phyloP scores from a whole-genome alignment of 306 rosid species.

The Prosopis cineraria region DNA sequence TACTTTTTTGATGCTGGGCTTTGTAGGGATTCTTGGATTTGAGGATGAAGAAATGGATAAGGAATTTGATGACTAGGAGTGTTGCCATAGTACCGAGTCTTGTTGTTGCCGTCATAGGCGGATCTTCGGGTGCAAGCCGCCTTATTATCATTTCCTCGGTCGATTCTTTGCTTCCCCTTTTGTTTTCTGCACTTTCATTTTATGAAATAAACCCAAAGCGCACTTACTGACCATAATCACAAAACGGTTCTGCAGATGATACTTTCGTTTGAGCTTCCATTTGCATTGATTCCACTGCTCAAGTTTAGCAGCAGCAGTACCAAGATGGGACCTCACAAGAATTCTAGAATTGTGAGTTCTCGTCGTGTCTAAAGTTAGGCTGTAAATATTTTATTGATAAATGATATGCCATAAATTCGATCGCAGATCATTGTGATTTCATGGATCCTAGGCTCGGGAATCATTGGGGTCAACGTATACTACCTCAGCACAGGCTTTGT shows the following conservation, averaged over 20 bases:
- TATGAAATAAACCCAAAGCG: neutral
- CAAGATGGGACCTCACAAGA: conserved; percentile 96
- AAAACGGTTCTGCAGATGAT: conserved; percentile 66
- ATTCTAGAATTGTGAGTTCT: conserved; percentile 47
- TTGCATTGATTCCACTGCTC: conserved; percentile 87
- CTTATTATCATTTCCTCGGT: conserved; percentile 76
- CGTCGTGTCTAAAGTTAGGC: neutral
- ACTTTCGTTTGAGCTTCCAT: conserved; percentile 89
- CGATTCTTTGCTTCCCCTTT: conserved; percentile 10
- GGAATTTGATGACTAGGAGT: conserved; percentile 74
- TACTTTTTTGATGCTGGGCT: neutral
- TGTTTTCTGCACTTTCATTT: neutral
- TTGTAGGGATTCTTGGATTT: conserved; percentile 83
- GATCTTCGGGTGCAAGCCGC: conserved; percentile 49
- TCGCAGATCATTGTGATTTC: conserved; percentile 67
- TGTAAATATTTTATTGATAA: neutral
- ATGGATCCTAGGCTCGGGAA: conserved; percentile 71
- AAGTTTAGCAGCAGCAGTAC: conserved; percentile 78
- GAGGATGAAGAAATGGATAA: conserved; percentile 72
- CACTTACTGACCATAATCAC: neutral
- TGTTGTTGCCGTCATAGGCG: conserved; percentile 70
- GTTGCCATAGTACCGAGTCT: conserved; percentile 92
- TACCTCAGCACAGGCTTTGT: conserved; percentile 77
- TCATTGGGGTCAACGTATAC: conserved; percentile 76
- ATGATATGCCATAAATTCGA: neutral